A percentile compares a stretch with the other conserved stretches of the same genome.
Evolutionary conservation across 345 rosid species (phyloP).

Genomic region (Camelina hispida): DNA sequence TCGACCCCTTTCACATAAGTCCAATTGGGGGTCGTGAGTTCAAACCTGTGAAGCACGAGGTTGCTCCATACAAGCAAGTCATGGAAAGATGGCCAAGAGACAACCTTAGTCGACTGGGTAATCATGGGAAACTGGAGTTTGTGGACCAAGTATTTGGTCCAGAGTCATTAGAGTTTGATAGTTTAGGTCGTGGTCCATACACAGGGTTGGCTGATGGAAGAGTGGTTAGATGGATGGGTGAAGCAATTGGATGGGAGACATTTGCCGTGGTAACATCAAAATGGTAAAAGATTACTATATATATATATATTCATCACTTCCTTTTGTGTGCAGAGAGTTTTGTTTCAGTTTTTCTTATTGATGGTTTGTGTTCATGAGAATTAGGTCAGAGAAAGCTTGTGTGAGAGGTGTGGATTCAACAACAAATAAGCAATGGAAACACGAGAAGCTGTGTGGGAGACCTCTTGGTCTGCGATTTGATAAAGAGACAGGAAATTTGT

Average conservation of each 20-base stretch:
- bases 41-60: constrained; percentile 80
- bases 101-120: constrained; percentile 62
- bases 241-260: constrained; percentile 81
- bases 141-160: constrained; percentile 82
- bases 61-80: constrained; percentile 87
- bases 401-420: constrained; percentile 85
- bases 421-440: constrained; percentile 87
- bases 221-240: constrained; percentile 97
- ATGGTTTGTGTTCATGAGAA: constrained; percentile 24
- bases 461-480: constrained; percentile 88
- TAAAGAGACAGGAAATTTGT: constrained; percentile 63
- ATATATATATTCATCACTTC: constrained; percentile 4
- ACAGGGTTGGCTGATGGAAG: constrained; percentile 91
- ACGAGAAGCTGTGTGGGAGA: constrained; percentile 83
- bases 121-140: constrained; percentile 74
- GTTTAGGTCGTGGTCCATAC: constrained; percentile 84
- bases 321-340: neutral
- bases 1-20: constrained; percentile 80
- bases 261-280: constrained; percentile 74
- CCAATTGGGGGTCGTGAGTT: constrained; percentile 77
- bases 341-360: constrained; percentile 23
- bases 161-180: constrained; percentile 90
- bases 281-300: constrained; percentile 54
- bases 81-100: constrained; percentile 90
- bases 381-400: constrained; percentile 80